Evolutionary conservation across 495 filamentous ascomycete genomes (phyloP).

Genomic region (Penicillium cataractarum): DNA sequence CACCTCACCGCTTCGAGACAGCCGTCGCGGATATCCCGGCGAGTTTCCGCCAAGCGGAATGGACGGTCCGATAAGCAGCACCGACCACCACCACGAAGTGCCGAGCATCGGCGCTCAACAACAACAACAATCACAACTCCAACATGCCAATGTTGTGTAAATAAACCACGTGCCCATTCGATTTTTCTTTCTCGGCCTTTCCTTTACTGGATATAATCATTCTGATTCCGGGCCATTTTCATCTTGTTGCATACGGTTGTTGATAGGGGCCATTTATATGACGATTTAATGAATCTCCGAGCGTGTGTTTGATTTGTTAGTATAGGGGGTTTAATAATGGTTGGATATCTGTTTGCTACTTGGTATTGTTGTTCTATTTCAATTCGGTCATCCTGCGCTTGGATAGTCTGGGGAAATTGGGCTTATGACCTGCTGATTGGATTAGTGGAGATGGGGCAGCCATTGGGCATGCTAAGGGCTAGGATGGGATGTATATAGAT

Average conservation of each 20-base stretch:
- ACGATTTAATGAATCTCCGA: constrained; percentile 27
- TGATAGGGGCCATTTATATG: constrained; percentile 6
- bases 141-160: constrained; percentile 21
- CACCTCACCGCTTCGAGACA: constrained; percentile 21
- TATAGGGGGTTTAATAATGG: not conserved
- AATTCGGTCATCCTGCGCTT: not conserved
- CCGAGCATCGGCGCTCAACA: constrained; percentile 15
- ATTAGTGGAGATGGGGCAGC: not conserved
- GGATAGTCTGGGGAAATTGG: not conserved
- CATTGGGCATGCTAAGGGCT: not conserved
- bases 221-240: not conserved
- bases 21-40: constrained; percentile 13
- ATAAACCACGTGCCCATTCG: not conserved
- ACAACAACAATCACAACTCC: not conserved
- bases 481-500: constrained; percentile 9
- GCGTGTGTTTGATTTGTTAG: not conserved
- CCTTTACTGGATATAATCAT: constrained; percentile 20
- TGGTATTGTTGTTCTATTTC: not conserved
- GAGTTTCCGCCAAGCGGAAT: constrained; percentile 27
- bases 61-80: constrained; percentile 15
- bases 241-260: constrained; percentile 16
- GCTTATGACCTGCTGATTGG: not conserved
- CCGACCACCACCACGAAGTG: constrained; percentile 19
- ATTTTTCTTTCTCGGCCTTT: constrained; percentile 4
- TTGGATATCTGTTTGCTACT: not conserved